Evolutionary conservation across 1,284 basidiomycete genomes (phyloP).

Genomic region (Pseudozyma sp.): DNA sequence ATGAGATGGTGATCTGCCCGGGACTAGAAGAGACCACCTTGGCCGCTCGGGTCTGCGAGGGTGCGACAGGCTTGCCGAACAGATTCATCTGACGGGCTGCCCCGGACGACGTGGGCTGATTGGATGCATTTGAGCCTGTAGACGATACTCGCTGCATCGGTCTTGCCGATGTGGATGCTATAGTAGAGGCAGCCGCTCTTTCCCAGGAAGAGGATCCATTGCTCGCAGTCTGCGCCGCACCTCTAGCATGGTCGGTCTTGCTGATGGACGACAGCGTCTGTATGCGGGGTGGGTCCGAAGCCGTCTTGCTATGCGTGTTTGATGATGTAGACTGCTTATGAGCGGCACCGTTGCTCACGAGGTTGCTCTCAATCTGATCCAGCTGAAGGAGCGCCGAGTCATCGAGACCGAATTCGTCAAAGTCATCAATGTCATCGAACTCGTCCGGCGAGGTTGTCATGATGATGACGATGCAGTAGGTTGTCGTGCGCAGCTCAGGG

Average conservation of each 20-base stretch:
- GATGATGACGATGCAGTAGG: neutral
- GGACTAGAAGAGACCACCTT: conserved; percentile 33
- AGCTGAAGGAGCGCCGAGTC: conserved; percentile 30
- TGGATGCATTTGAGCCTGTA: conserved; percentile 13
- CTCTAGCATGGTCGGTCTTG: neutral
- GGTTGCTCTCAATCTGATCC: conserved; percentile 43
- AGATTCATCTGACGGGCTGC: conserved; percentile 36
- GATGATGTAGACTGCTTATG: neutral
- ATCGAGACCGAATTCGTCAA: conserved; percentile 49
- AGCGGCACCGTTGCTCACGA: conserved; percentile 15
- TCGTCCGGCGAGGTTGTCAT: conserved; percentile 33
- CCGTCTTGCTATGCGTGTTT: neutral
- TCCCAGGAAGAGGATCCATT: conserved; percentile 8
- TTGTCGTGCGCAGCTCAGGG: neutral
- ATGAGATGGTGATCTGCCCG: conserved; percentile 47
- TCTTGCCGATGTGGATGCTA: conserved; percentile 20
- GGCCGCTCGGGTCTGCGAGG: conserved; percentile 15
- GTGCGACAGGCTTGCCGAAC: conserved; percentile 31
- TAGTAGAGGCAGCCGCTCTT: conserved; percentile 10
- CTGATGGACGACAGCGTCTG: conserved; percentile 14
- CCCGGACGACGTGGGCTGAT: conserved; percentile 28
- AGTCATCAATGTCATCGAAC: conserved; percentile 50
- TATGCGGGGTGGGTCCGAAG: conserved; percentile 5
- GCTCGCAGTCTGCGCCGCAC: conserved; percentile 2
- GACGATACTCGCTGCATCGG: conserved; percentile 27